Conservation (phyloP, 768 basidiomycete genomes). For the Auriculariales sp. region DNA sequence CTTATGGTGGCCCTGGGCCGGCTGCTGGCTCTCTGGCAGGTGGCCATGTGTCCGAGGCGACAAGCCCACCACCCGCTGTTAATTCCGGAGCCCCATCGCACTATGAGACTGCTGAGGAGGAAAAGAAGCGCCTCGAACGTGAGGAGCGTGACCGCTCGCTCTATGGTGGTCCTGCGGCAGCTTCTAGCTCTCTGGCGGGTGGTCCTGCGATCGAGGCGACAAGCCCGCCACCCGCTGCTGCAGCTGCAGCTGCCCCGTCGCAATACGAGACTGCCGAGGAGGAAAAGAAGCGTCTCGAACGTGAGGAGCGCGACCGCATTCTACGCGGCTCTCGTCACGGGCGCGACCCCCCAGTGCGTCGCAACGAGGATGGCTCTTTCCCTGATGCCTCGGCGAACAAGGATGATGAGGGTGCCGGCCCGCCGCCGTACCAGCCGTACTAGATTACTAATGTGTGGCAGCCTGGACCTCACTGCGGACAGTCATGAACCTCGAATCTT, state of each 20-base stretch:
- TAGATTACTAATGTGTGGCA: background rate
- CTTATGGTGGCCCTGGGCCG: conserved; percentile 47
- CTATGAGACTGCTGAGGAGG: conserved; percentile 44
- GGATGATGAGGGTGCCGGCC: background rate
- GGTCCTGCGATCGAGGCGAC: no score
- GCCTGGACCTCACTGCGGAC: background rate
- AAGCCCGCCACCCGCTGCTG: conserved; percentile 8
- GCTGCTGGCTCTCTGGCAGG: conserved; percentile 40
- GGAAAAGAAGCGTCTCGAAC: conserved; percentile 55
- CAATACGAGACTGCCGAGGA: conserved; percentile 42
- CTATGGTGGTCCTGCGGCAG: no score
- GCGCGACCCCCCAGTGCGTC: background rate
- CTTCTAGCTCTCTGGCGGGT: no score
- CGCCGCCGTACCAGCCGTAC: background rate
- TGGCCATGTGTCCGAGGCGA: conserved; percentile 8
- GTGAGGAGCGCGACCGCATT: conserved; percentile 45
- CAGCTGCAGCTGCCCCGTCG: conserved; percentile 11
- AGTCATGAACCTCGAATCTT: no score
- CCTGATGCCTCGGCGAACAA: background rate
- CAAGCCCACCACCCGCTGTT: conserved; percentile 29
- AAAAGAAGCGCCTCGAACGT: conserved; percentile 53
- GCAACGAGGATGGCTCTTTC: background rate
- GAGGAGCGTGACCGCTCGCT: conserved; percentile 53
- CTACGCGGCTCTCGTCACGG: conserved; percentile 11
- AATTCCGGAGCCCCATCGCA: conserved; percentile 9